Conservation (phyloP, 2,329 filamentous ascomycete genomes). For the Diaporthe velutina region DNA sequence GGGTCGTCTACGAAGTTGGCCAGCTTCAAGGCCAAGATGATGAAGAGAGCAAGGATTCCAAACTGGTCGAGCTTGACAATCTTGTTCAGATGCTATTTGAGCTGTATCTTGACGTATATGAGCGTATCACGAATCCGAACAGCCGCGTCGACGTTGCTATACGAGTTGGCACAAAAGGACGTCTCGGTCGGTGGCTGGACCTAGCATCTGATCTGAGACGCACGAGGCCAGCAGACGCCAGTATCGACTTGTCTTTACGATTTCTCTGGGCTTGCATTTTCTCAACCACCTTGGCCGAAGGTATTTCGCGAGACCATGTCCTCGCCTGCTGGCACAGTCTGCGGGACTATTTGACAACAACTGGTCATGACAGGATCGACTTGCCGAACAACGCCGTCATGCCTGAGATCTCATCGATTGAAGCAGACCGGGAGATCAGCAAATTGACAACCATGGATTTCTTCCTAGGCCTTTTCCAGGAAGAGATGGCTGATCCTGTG, state of each 20-base stretch:
- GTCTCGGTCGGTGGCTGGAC: slow-evolving; percentile 65
- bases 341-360: slow-evolving; percentile 62
- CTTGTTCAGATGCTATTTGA: slow-evolving; percentile 72
- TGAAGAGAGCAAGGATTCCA: not conserved
- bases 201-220: slow-evolving; percentile 61
- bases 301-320: slow-evolving; percentile 68
- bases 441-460: slow-evolving; percentile 97
- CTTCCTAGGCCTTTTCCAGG: slow-evolving; percentile 89
- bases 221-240: slow-evolving; percentile 49
- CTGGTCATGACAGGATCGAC: slow-evolving; percentile 60
- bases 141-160: slow-evolving; percentile 64
- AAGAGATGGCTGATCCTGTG: slow-evolving; percentile 83
- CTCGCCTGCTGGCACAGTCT: slow-evolving; percentile 71
- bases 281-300: slow-evolving; percentile 64
- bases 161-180: slow-evolving; percentile 62
- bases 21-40: slow-evolving; percentile 34
- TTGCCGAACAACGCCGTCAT: slow-evolving; percentile 91
- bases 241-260: slow-evolving; percentile 60
- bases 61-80: slow-evolving; percentile 52
- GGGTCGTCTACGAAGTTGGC: slow-evolving; percentile 58
- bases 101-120: slow-evolving; percentile 72
- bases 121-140: slow-evolving; percentile 69
- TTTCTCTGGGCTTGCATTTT: slow-evolving; percentile 71
- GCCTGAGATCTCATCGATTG: slow-evolving; percentile 85
- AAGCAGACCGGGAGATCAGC: slow-evolving; percentile 90